These are phyloP conservation scores for Cyclotella kingstonii DNA, from an alignment of 108 stramenopile species.

Conservation along the genomic window DNA sequence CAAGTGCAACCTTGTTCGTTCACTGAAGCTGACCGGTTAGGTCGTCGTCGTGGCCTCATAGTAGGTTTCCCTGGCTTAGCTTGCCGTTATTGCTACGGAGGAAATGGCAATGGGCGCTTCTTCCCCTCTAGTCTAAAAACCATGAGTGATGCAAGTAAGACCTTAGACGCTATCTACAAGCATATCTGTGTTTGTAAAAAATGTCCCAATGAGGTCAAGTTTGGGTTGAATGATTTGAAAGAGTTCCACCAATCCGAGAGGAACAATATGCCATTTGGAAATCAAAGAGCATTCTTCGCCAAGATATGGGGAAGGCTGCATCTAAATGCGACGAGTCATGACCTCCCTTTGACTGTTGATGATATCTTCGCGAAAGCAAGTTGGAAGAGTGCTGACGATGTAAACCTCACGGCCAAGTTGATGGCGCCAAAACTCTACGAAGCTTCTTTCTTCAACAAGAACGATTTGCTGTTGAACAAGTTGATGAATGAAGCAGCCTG, in stretches of 20 bases:
- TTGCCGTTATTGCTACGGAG: slow-evolving; percentile 79
- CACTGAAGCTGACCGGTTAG: slow-evolving; percentile 79
- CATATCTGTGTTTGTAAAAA: slow-evolving; percentile 73
- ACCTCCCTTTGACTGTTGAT: not conserved
- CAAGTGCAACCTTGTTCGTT: slow-evolving; percentile 83
- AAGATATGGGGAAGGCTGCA: slow-evolving; percentile 42
- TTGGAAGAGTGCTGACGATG: too few relatives aligned
- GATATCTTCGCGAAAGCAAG: too few relatives aligned
- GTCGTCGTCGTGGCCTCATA: slow-evolving; percentile 70
- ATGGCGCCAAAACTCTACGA: too few relatives aligned
- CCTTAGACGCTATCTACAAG: slow-evolving; percentile 73
- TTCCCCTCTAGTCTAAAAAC: slow-evolving; percentile 85
- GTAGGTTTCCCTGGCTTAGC: slow-evolving; percentile 80
- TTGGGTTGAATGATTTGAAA: slow-evolving; percentile 37
- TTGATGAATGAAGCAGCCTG: too few relatives aligned
- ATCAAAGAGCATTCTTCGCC: slow-evolving; percentile 59
- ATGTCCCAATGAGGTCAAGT: slow-evolving; percentile 55
- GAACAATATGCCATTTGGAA: slow-evolving; percentile 42
- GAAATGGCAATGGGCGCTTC: slow-evolving; percentile 79
- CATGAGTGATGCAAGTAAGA: slow-evolving; percentile 77
- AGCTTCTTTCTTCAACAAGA: too few relatives aligned
- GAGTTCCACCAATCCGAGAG: slow-evolving; percentile 41
- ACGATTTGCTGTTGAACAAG: too few relatives aligned
- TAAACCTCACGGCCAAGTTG: too few relatives aligned
- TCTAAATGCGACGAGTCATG: not conserved